These are phyloP conservation scores for Boehmeria nivea DNA, from an alignment of 306 rosid species.

Conservation along the genomic window DNA sequence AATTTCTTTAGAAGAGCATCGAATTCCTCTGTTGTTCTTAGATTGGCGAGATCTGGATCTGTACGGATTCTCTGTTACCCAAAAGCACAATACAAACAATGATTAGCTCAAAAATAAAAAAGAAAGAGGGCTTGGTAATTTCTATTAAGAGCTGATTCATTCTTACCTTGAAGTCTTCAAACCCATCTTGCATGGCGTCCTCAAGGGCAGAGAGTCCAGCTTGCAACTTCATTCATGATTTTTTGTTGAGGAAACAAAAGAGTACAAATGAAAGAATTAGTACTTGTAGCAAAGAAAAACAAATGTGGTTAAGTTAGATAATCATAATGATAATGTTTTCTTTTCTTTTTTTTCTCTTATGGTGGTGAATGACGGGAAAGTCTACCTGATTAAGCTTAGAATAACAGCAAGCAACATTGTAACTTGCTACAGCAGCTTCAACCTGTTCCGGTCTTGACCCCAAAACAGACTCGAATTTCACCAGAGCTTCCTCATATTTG, in stretches of 20 bases:
- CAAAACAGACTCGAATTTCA: constrained; percentile 78
- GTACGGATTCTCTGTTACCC: constrained; percentile 72
- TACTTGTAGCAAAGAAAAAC: not conserved
- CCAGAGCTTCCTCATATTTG: constrained; percentile 86
- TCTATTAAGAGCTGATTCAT: no score
- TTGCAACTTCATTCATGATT: no score
- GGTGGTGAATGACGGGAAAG: no score
- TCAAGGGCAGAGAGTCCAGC: constrained; percentile 94
- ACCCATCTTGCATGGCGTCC: constrained; percentile 79
- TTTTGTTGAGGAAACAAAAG: constrained; percentile 3
- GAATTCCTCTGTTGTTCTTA: constrained; percentile 55
- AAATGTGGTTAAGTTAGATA: not conserved
- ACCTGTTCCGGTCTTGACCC: constrained; percentile 71
- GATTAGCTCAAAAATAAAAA: constrained; percentile 26
- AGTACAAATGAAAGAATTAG: not conserved
- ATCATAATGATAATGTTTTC: no score
- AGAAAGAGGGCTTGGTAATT: no score
- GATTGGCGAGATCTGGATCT: constrained; percentile 76
- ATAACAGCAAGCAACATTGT: constrained; percentile 94
- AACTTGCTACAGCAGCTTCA: constrained; percentile 83
- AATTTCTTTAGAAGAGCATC: constrained; percentile 63
- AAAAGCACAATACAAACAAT: constrained; percentile 3
- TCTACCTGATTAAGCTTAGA: constrained; percentile 90
- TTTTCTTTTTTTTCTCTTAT: no score
- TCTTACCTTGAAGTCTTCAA: constrained; percentile 88